Percentiles rank a stretch among this genome's conserved stretches.
These are phyloP conservation scores for Cryphonectria naterciae DNA, from an alignment of 2,329 filamentous ascomycete genomes.

Conservation along the genomic window DNA sequence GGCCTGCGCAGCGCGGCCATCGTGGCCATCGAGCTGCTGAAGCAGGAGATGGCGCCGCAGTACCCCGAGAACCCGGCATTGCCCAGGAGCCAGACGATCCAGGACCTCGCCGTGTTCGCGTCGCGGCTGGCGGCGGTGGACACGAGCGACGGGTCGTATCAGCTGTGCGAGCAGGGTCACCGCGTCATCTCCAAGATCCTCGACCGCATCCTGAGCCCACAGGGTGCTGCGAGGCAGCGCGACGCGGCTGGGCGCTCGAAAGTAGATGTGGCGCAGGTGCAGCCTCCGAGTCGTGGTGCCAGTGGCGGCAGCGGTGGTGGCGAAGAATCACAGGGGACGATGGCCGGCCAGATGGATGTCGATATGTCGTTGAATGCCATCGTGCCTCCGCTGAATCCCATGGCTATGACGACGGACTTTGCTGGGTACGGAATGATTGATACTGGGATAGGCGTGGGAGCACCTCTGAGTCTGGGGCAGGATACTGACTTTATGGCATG, in stretches of 20 bases:
- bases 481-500: conserved; percentile 42
- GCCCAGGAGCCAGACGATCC: conserved; percentile 42
- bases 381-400: conserved; percentile 19
- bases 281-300: not conserved
- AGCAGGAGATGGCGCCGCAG: conserved; percentile 37
- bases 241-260: conserved; percentile 22
- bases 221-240: conserved; percentile 27
- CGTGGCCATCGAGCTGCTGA: conserved; percentile 41
- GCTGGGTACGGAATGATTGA: conserved; percentile 34
- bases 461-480: conserved; percentile 36
- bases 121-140: conserved; percentile 39
- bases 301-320: not conserved
- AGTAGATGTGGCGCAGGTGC: conserved; percentile 7
- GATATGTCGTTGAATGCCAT: conserved; percentile 27
- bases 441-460: conserved; percentile 36
- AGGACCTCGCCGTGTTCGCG: conserved; percentile 42
- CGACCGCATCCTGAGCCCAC: conserved; percentile 40
- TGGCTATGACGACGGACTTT: conserved; percentile 31
- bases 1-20: conserved; percentile 41
- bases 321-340: conserved; percentile 24
- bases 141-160: conserved; percentile 37
- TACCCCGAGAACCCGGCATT: conserved; percentile 40
- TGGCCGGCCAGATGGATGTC: conserved; percentile 29
- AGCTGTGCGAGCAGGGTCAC: conserved; percentile 40
- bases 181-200: conserved; percentile 42